These are phyloP conservation scores for Termitomyces sp. DNA, from an alignment of 768 basidiomycete genomes.

Conservation along the genomic window DNA sequence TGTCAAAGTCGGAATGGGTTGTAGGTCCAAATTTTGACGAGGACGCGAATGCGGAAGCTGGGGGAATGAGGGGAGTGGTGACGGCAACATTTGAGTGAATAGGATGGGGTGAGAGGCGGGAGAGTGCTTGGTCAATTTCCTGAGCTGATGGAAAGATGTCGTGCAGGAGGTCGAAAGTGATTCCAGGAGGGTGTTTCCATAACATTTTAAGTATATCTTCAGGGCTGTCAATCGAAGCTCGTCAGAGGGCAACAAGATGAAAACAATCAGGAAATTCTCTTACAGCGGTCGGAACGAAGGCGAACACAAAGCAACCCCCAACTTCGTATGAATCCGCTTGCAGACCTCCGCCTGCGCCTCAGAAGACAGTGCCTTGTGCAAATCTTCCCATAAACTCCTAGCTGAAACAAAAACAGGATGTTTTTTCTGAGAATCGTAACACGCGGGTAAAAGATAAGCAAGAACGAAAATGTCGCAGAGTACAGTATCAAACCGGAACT, in stretches of 20 bases:
- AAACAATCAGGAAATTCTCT: slow-evolving; percentile 2
- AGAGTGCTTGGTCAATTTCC: slow-evolving; percentile 43
- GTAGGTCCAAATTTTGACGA: neutral
- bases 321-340: slow-evolving; percentile 31
- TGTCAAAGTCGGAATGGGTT: slow-evolving; percentile 28
- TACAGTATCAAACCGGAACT: slow-evolving; percentile 17
- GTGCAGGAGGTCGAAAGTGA: slow-evolving; percentile 31
- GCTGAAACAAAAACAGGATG: slow-evolving; percentile 20
- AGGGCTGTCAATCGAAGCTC: slow-evolving; percentile 26
- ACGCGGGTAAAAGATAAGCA: slow-evolving; percentile 39
- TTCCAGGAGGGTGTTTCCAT: slow-evolving; percentile 25
- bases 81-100: slow-evolving; percentile 53
- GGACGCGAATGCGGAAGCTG: slow-evolving; percentile 19
- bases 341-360: slow-evolving; percentile 21
- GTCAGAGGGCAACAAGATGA: neutral
- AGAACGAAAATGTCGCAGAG: slow-evolving; percentile 43
- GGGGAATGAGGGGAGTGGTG: slow-evolving; percentile 53
- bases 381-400: slow-evolving; percentile 28
- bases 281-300: slow-evolving; percentile 29
- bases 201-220: slow-evolving; percentile 38
- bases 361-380: slow-evolving; percentile 18
- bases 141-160: slow-evolving; percentile 41
- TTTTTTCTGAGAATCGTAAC: slow-evolving; percentile 12
- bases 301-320: slow-evolving; percentile 38
- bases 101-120: slow-evolving; percentile 38